Conservation (phyloP, 805 yeast species). For the Pichia nanzhaoensis region DNA sequence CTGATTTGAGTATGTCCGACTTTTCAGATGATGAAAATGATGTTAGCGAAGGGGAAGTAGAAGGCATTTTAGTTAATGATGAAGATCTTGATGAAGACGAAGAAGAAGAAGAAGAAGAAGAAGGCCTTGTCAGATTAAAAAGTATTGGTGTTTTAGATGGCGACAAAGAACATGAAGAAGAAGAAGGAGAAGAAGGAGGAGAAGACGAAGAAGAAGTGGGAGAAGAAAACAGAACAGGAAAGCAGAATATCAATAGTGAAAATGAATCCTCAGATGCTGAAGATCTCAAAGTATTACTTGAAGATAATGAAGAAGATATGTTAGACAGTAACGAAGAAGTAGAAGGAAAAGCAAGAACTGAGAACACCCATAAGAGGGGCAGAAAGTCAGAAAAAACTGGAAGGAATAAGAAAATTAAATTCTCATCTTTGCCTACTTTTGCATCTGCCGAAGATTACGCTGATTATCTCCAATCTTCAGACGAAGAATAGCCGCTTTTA, state of each 20-base stretch:
- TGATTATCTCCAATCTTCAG: slow-evolving; percentile 60
- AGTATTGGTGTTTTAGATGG: slow-evolving; percentile 27
- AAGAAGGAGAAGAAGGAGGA: slow-evolving; percentile 11
- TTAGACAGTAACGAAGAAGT: slow-evolving; percentile 23
- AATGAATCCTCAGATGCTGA: slow-evolving; percentile 23
- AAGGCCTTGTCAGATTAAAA: slow-evolving; percentile 23
- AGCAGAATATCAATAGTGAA: slow-evolving; percentile 17
- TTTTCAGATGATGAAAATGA: slow-evolving; percentile 30
- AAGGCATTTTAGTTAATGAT: slow-evolving; percentile 9
- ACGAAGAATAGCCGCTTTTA: slow-evolving; percentile 34
- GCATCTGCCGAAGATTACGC: slow-evolving; percentile 88
- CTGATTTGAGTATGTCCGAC: slow-evolving; percentile 35
- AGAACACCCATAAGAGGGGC: slow-evolving; percentile 17
- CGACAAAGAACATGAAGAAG: slow-evolving; percentile 21
- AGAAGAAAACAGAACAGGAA: slow-evolving; percentile 20
- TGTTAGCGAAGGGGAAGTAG: slow-evolving; percentile 9
- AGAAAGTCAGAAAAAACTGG: slow-evolving; percentile 8
- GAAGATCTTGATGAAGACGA: slow-evolving; percentile 23
- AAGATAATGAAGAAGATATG: slow-evolving; percentile 23
- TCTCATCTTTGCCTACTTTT: slow-evolving; percentile 71
- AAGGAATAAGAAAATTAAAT: slow-evolving; percentile 37
- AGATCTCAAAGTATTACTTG: slow-evolving; percentile 18
- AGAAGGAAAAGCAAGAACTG: slow-evolving; percentile 9
- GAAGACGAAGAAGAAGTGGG: slow-evolving; percentile 21
- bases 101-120: slow-evolving; percentile 29